Evolutionary conservation across 352 stramenopile genomes (phyloP).

Genomic region (Phytophthora constricta): DNA sequence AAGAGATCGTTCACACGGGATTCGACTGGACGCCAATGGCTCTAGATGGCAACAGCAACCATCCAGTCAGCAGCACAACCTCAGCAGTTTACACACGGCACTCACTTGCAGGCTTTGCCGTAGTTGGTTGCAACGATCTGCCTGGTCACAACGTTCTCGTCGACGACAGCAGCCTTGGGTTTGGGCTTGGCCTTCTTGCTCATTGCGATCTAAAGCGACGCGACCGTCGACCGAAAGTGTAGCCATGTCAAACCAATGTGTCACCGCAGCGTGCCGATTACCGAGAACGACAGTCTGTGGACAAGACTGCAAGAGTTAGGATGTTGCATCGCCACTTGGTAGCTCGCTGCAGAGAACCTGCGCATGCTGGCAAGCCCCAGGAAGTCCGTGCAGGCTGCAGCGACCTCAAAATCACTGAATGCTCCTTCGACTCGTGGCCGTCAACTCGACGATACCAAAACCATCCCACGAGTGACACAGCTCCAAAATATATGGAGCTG

Average conservation of each 20-base stretch:
- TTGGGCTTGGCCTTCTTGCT: slow-evolving; percentile 72
- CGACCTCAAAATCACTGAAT: too few relatives aligned
- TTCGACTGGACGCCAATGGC: slow-evolving; percentile 76
- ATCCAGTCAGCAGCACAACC: not conserved
- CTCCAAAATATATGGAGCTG: too few relatives aligned
- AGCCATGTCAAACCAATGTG: not conserved
- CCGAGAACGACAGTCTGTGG: not conserved
- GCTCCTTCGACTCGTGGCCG: too few relatives aligned
- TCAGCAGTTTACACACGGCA: not conserved
- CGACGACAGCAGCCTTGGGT: slow-evolving; percentile 56
- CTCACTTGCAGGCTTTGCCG: slow-evolving; percentile 79
- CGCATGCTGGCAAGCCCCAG: not conserved
- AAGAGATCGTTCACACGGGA: slow-evolving; percentile 75
- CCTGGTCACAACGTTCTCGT: slow-evolving; percentile 73
- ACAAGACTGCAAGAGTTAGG: not conserved
- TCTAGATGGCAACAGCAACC: slow-evolving; percentile 27
- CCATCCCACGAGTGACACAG: too few relatives aligned
- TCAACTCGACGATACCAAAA: too few relatives aligned
- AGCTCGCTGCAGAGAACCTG: not conserved
- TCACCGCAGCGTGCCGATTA: too few relatives aligned
- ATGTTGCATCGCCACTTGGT: not conserved
- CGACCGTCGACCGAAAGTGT: not conserved
- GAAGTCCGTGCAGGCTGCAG: not conserved
- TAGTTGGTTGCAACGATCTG: slow-evolving; percentile 73
- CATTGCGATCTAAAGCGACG: slow-evolving; percentile 38